Conservation (phyloP, 352 stramenopile species). For the Pythium utonaiense region DNA sequence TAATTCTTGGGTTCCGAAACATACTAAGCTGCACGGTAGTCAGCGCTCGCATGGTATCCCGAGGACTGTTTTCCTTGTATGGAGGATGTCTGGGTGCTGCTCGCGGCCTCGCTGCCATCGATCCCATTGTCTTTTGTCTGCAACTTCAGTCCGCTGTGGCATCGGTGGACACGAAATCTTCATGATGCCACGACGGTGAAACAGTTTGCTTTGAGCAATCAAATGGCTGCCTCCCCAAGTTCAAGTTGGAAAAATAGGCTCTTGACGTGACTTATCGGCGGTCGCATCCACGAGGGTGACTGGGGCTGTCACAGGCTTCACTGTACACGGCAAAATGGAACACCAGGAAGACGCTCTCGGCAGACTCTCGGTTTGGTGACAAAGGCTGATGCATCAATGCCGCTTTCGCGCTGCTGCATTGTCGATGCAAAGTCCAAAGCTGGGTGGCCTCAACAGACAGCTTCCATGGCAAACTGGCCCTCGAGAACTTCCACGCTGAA, state of each 20-base stretch:
- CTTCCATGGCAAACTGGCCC: no score
- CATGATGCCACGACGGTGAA: neutral
- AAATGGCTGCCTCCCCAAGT: slow-evolving; percentile 23
- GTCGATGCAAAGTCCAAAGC: no score
- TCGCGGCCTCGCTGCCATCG: no score
- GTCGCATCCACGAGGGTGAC: neutral
- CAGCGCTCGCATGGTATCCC: neutral
- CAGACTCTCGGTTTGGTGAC: no score
- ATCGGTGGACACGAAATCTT: neutral
- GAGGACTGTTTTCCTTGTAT: neutral
- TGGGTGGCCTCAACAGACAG: no score
- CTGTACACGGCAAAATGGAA: neutral
- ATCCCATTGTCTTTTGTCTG: neutral
- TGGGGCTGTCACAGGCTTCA: neutral
- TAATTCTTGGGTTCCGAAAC: neutral
- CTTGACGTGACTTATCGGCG: neutral
- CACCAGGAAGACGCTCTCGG: no score
- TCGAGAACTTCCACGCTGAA: no score
- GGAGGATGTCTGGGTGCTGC: no score
- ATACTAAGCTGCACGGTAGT: neutral
- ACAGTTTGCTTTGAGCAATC: slow-evolving; percentile 8
- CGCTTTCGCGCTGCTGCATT: no score
- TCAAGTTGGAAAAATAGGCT: slow-evolving; percentile 23
- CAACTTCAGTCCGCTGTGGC: neutral
- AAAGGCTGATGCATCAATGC: no score